Evolutionary conservation across 331 rosid species (phyloP).

Genomic region (Acacia pycnantha): DNA sequence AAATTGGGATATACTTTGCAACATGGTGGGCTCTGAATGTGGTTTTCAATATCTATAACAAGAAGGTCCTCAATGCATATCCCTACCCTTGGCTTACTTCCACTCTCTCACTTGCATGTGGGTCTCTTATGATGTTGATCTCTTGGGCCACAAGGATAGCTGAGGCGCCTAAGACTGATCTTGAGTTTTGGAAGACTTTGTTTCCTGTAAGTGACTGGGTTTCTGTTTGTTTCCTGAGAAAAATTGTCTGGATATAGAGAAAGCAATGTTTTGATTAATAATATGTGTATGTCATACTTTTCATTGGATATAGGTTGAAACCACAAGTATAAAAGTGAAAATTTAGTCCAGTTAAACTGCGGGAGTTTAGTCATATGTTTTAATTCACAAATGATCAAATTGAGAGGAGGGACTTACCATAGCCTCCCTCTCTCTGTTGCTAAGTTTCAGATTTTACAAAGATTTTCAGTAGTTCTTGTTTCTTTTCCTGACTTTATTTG

Average conservation of each 20-base stretch:
- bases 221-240: conserved; percentile 50
- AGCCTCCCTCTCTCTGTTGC: not conserved
- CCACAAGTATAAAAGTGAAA: not conserved
- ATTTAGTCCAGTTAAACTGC: not conserved
- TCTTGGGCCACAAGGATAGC: conserved; percentile 76
- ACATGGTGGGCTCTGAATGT: conserved; percentile 89
- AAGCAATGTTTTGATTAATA: conserved; percentile 37
- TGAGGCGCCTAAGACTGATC: conserved; percentile 56
- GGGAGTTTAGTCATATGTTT: not conserved
- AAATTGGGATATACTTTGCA: conserved; percentile 69
- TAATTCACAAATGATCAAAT: not conserved
- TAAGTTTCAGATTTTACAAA: not conserved
- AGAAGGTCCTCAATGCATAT: conserved; percentile 80
- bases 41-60: conserved; percentile 81
- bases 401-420: not conserved
- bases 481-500: not conserved
- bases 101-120: conserved; percentile 66
- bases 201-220: conserved; percentile 54
- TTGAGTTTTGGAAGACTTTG: conserved; percentile 68
- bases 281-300: not conserved
- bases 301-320: conserved; percentile 22
- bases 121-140: conserved; percentile 79
- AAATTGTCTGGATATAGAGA: conserved; percentile 31
- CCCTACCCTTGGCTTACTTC: conserved; percentile 92
- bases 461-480: not conserved